phyloP scores from a whole-genome alignment of 176 grass and related monocot species.

The Cymbopogon citratus region DNA sequence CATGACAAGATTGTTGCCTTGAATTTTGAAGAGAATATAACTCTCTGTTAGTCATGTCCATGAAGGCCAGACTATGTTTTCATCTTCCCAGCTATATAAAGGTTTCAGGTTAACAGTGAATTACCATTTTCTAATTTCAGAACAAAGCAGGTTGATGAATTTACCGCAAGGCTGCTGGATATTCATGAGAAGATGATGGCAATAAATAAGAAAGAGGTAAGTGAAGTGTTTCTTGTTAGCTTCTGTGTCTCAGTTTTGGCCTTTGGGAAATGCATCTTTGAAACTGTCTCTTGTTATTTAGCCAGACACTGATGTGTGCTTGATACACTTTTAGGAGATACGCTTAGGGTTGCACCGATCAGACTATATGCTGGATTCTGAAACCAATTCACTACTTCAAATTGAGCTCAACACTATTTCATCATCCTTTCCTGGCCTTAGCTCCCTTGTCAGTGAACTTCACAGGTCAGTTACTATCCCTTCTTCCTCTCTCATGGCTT shows the following conservation, averaged over 20 bases:
- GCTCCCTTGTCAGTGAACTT: conserved; percentile 74
- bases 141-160: conserved; percentile 81
- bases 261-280: background rate
- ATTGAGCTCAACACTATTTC: conserved; percentile 96
- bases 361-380: conserved; percentile 97
- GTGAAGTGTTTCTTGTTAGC: background rate
- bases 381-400: conserved; percentile 84
- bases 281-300: background rate
- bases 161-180: conserved; percentile 77
- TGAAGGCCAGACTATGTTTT: background rate
- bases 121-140: conserved; percentile 32
- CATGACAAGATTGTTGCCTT: background rate
- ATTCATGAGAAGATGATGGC: conserved; percentile 82
- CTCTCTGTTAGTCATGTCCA: background rate
- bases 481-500: conserved; percentile 9
- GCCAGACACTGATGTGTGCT: conserved; percentile 11
- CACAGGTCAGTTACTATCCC: conserved; percentile 54
- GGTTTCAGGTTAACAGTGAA: background rate
- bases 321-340: conserved; percentile 62
- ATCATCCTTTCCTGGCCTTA: conserved; percentile 90
- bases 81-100: background rate
- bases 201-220: conserved; percentile 76
- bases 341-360: conserved; percentile 92
- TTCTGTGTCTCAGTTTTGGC: background rate
- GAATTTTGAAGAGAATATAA: background rate